phyloP scores from a whole-genome alignment of 495 filamentous ascomycete species.

The Tuber calosporum region DNA sequence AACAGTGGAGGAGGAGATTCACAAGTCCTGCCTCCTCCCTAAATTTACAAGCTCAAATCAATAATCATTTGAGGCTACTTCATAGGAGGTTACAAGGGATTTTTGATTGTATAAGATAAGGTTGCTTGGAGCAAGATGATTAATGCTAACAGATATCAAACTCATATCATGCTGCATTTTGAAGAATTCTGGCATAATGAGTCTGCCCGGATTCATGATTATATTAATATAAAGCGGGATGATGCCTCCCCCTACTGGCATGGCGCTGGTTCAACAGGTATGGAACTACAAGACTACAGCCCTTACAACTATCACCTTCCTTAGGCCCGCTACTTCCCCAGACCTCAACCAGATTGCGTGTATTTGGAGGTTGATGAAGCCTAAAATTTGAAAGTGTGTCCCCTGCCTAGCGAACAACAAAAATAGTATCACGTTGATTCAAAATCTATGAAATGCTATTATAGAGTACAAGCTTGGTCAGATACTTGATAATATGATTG shows the following conservation, averaged over 20 bases:
- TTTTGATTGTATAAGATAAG: not conserved
- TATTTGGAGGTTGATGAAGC: not conserved
- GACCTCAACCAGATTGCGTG: not conserved
- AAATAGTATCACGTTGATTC: not conserved
- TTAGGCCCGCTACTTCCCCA: not conserved
- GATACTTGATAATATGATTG: not conserved
- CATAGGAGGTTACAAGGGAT: not conserved
- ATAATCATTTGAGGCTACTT: conserved; percentile 14
- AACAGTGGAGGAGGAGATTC: not conserved
- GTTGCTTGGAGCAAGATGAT: not conserved
- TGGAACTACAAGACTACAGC: not conserved
- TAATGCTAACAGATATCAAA: not conserved
- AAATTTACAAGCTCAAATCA: conserved; percentile 12
- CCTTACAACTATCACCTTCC: not conserved
- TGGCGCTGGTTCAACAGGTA: not conserved
- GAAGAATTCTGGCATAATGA: not conserved
- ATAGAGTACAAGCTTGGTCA: not conserved
- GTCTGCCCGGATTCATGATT: not conserved
- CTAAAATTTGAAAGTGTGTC: not conserved
- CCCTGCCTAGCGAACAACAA: not conserved
- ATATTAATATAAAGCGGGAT: not conserved
- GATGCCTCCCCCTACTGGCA: not conserved
- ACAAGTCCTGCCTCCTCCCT: conserved; percentile 5
- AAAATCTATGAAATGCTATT: not conserved
- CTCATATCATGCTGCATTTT: not conserved